Base-by-base conservation (phyloP, 805 yeast genomes). In the Kodamaea sagamina region DNA sequence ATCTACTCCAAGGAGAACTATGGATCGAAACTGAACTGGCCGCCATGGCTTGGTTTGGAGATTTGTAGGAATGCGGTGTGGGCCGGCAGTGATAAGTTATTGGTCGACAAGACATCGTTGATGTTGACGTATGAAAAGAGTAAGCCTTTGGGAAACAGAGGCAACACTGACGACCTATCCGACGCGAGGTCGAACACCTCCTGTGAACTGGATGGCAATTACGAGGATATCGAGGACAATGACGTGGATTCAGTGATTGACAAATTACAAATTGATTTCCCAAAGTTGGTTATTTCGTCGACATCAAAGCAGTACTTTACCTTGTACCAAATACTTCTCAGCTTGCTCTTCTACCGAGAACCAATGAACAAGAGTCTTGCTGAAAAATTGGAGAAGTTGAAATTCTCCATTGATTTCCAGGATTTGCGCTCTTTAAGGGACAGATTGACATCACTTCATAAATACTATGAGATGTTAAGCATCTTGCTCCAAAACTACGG, bases 1-100 rank as follows among this genome's bases (percentile, higher is more conserved):
- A 68, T 72, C 24, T 73, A 76, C 51, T 74, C 77, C 32, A 62
- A 67, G 9, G 62, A 64, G 9, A 66, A 77, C 2, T 89, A 88
- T 62, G 93, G 96, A 1, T 76, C 86, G 2, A 61, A 55, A 6
- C 54, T 63, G 11, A 67, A 67, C 13, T 90, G 97, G 97, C 97
- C 97, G 2, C 95, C 96, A 0, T 90, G 96, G 89, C 61, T 89
- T 25, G 89, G 90, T 1, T 59, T 79, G 37, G 95, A 88, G 54
- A 68, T 82, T 16, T 79, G 86, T 48, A 58, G 55, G 40, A 57
- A 58, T 22, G 69, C 74, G 0, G 54, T 72, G 1, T 62, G 79
- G 46, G 71, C 73, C 2, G 69, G 66, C 1, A 55, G 65, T 8
- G 69, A 74, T 9, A 74, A 76, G 43, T 70, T 81, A 39, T 65